Conservation (phyloP, 208 protist genomes). For the Tetramitus jugosus region DNA sequence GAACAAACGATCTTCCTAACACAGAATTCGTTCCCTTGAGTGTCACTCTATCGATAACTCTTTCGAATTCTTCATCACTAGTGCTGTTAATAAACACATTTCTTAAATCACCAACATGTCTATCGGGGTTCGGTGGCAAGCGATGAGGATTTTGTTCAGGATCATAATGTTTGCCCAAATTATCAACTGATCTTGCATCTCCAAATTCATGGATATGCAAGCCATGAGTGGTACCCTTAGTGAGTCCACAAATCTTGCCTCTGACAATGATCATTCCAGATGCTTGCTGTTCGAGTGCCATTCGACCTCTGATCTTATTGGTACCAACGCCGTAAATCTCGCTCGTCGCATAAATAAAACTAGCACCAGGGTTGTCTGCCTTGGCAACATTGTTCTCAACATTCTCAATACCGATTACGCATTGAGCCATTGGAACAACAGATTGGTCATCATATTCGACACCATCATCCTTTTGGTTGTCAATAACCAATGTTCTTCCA, state of each 20-base stretch:
- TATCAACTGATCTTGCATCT: not conserved
- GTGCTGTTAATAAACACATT: not conserved
- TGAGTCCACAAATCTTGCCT: not conserved
- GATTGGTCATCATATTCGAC: too few relatives aligned
- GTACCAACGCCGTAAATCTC: not conserved
- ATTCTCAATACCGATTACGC: slow-evolving; percentile 4
- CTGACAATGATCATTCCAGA: not conserved
- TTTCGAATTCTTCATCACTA: not conserved
- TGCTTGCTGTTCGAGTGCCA: not conserved
- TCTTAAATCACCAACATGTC: slow-evolving; percentile 5
- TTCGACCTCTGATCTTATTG: not conserved
- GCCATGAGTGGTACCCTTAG: not conserved
- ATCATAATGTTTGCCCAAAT: not conserved
- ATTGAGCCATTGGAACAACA: too few relatives aligned
- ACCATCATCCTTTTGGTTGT: not conserved
- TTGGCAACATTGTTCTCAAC: not conserved
- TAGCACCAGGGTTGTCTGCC: not conserved
- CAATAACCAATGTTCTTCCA: not conserved
- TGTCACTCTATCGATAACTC: not conserved
- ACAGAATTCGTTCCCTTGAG: not conserved
- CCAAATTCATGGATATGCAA: not conserved
- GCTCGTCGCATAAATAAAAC: not conserved
- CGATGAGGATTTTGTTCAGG: not conserved
- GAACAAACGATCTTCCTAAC: not conserved
- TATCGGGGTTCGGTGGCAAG: not conserved